A percentile compares a stretch with the other conserved stretches of the same genome.
phyloP scores from a whole-genome alignment of 1,139 yeast genomes.

The Hemisphaericaspora xylofermentans region DNA sequence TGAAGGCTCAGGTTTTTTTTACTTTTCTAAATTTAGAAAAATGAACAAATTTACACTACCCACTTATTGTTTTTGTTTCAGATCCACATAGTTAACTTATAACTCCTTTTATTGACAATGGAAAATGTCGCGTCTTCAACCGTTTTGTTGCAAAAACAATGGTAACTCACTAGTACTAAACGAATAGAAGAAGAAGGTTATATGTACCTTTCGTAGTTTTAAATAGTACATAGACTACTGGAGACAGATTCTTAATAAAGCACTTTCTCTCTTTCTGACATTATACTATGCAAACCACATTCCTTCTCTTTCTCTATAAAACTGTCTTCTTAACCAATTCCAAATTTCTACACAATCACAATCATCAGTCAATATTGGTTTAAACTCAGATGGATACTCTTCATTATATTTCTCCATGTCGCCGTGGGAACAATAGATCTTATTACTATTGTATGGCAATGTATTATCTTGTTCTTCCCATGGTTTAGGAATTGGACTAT shows the following conservation, averaged over 20 bases:
- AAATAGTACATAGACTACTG: too few relatives aligned
- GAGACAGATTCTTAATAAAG: too few relatives aligned
- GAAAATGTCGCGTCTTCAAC: too few relatives aligned
- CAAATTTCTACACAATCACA: constrained; percentile 35
- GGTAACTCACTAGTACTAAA: too few relatives aligned
- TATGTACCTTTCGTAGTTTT: too few relatives aligned
- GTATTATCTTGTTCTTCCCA: constrained; percentile 30
- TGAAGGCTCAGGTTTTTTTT: too few relatives aligned
- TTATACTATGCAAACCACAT: constrained; percentile 12
- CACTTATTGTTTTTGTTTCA: not conserved
- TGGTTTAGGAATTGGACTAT: constrained; percentile 49
- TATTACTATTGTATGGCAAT: constrained; percentile 24
- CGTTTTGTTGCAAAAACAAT: too few relatives aligned
- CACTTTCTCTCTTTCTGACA: too few relatives aligned
- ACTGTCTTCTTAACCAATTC: constrained; percentile 27
- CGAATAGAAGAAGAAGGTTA: too few relatives aligned
- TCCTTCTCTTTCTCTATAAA: constrained; percentile 11
- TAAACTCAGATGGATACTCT: constrained; percentile 22
- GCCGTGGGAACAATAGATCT: constrained; percentile 26
- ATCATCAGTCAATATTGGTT: constrained; percentile 32
- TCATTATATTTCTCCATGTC: constrained; percentile 17
- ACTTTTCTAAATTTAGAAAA: too few relatives aligned
- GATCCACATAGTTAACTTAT: not conserved
- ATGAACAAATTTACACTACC: too few relatives aligned
- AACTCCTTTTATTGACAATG: not conserved